Conservation (phyloP, 2,329 filamentous ascomycete species). For the Hypoxylon sp. region DNA sequence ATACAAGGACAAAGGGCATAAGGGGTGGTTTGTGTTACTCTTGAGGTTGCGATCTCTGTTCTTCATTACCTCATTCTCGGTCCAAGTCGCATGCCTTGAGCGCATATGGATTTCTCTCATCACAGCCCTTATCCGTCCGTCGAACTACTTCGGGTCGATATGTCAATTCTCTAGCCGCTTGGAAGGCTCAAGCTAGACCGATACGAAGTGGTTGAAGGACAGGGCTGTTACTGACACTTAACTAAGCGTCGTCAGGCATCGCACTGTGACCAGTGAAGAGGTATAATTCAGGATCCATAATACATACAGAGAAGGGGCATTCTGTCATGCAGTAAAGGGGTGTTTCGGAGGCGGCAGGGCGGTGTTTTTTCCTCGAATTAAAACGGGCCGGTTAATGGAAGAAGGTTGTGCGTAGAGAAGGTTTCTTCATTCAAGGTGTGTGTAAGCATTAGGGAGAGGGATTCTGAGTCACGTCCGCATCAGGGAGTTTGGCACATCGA, state of each 20-base stretch:
- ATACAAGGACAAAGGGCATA: slow-evolving; percentile 44
- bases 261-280: background rate
- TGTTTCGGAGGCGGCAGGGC: slow-evolving; percentile 34
- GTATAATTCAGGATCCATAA: background rate
- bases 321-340: slow-evolving; percentile 24
- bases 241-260: background rate
- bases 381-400: slow-evolving; percentile 41
- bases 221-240: background rate
- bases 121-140: background rate
- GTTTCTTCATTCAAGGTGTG: slow-evolving; percentile 19
- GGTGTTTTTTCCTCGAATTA: slow-evolving; percentile 29
- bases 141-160: background rate
- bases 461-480: slow-evolving; percentile 37
- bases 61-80: slow-evolving; percentile 9
- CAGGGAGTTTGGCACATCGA: slow-evolving; percentile 45
- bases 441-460: slow-evolving; percentile 39
- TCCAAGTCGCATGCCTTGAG: slow-evolving; percentile 11
- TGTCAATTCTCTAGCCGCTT: background rate
- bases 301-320: slow-evolving; percentile 13
- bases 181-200: background rate
- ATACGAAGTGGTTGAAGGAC: background rate
- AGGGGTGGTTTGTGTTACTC: slow-evolving; percentile 44
- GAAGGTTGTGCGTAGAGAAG: slow-evolving; percentile 36
- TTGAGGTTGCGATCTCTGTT: slow-evolving; percentile 31
- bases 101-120: slow-evolving; percentile 12